These are phyloP conservation scores for Pleurotus tuber-regium DNA, from an alignment of 768 basidiomycete species.

Conservation along the genomic window DNA sequence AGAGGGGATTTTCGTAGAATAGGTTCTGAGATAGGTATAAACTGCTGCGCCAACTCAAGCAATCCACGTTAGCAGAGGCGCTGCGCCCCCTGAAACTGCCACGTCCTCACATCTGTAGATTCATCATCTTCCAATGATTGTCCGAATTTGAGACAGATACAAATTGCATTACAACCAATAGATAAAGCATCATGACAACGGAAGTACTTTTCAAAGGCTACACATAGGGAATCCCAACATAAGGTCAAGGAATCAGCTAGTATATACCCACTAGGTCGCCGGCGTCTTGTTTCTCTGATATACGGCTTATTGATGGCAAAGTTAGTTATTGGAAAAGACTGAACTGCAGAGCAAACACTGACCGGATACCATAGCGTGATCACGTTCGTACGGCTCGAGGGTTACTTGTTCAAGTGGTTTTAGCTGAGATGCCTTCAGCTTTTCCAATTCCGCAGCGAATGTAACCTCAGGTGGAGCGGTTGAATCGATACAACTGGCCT, in stretches of 20 bases:
- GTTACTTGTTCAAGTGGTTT: slow-evolving; percentile 97
- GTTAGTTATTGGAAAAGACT: not conserved
- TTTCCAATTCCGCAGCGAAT: slow-evolving; percentile 85
- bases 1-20: not conserved
- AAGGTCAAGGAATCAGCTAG: not conserved
- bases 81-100: slow-evolving; percentile 9
- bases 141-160: slow-evolving; percentile 1
- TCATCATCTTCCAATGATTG: slow-evolving; percentile 3
- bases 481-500: slow-evolving; percentile 98
- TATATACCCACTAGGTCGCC: not conserved
- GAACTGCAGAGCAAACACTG: slow-evolving; percentile 20
- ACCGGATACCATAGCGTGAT: slow-evolving; percentile 90
- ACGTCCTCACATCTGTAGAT: slow-evolving; percentile 1
- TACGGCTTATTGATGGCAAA: not conserved
- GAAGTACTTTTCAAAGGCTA: not conserved
- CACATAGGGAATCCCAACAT: not conserved
- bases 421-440: slow-evolving; percentile 72
- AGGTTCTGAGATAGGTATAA: not conserved
- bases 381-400: slow-evolving; percentile 89
- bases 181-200: not conserved
- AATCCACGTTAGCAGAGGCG: slow-evolving; percentile 2
- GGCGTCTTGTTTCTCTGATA: slow-evolving; percentile 7
- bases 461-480: slow-evolving; percentile 88
- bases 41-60: not conserved
- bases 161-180: slow-evolving; percentile 2